phyloP scores from a whole-genome alignment of 2,329 filamentous ascomycete genomes.

The Colletotrichum higginsianum region DNA sequence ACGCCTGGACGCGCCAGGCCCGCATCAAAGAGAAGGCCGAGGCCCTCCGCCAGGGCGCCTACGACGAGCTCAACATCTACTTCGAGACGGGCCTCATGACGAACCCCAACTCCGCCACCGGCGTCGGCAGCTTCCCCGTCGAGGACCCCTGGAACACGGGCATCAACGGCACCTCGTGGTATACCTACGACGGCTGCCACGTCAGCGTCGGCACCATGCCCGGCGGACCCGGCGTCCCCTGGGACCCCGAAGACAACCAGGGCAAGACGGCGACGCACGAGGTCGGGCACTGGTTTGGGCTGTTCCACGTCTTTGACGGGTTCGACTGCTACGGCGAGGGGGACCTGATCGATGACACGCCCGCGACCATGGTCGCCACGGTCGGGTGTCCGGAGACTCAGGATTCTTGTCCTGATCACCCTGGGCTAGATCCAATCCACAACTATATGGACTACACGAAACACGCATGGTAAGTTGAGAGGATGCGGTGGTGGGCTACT shows the following conservation, averaged over 20 bases:
- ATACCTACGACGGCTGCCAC: conserved; percentile 42
- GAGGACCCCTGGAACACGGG: conserved; percentile 40
- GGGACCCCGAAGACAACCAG: conserved; percentile 44
- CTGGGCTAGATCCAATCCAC: conserved; percentile 48
- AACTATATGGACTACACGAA: conserved; percentile 51
- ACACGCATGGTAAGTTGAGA: background rate
- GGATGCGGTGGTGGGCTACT: background rate
- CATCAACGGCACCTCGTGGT: conserved; percentile 33
- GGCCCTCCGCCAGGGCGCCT: conserved; percentile 52
- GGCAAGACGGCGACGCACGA: conserved; percentile 52
- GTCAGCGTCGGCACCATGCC: conserved; percentile 43
- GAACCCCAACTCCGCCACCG: conserved; percentile 45
- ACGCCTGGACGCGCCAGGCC: conserved; percentile 29
- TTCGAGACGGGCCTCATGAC: conserved; percentile 47
- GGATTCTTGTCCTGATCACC: conserved; percentile 48
- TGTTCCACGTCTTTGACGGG: conserved; percentile 59
- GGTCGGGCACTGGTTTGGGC: conserved; percentile 61
- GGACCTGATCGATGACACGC: conserved; percentile 55
- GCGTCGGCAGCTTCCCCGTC: conserved; percentile 60
- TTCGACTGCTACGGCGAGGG: conserved; percentile 50
- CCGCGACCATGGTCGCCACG: conserved; percentile 44
- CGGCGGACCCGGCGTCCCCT: conserved; percentile 28
- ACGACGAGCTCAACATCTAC: conserved; percentile 60
- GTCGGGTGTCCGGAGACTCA: conserved; percentile 50
- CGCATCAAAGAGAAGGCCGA: conserved; percentile 36